A percentile compares a stretch with the other conserved stretches of the same genome.
Evolutionary conservation across 768 basidiomycete species (phyloP).

Genomic region (Kwoniella europaea): DNA sequence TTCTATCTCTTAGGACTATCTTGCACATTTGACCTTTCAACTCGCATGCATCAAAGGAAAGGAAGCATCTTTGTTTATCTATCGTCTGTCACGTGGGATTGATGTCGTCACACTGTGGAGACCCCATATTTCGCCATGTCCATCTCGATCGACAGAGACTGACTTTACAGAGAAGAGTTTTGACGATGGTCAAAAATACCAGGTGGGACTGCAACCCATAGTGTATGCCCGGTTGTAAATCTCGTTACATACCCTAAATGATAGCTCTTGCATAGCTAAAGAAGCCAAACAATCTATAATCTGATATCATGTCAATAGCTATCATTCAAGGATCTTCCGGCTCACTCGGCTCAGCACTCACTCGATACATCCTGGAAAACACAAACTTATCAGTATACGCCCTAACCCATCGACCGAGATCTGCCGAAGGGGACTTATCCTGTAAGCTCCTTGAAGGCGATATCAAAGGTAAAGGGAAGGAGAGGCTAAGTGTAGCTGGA

Average conservation of each 20-base stretch:
- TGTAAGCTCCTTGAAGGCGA: background rate
- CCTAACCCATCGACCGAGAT: conserved; percentile 50
- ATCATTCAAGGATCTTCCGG: conserved; percentile 53
- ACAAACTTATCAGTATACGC: conserved; percentile 59
- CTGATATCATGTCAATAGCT: conserved; percentile 46
- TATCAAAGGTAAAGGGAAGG: conserved; percentile 23
- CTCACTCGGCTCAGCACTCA: conserved; percentile 54
- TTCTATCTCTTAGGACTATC: too few species aligned
- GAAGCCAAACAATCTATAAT: background rate
- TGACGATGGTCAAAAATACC: too few species aligned
- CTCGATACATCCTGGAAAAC: conserved; percentile 53
- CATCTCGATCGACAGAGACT: conserved; percentile 4
- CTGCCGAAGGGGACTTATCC: conserved; percentile 19
- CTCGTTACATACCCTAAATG: background rate
- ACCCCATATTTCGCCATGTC: background rate
- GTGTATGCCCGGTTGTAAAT: too few species aligned
- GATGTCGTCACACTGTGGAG: conserved; percentile 4
- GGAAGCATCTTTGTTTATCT: background rate
- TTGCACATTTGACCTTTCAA: too few species aligned
- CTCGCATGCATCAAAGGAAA: background rate
- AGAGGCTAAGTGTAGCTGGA: conserved; percentile 51
- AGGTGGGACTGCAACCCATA: too few species aligned
- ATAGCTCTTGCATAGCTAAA: too few species aligned
- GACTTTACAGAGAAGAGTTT: background rate
- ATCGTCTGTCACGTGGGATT: background rate